Evolutionary conservation across 2,329 filamentous ascomycete species (phyloP).

Genomic region (Colletotrichum navitas): DNA sequence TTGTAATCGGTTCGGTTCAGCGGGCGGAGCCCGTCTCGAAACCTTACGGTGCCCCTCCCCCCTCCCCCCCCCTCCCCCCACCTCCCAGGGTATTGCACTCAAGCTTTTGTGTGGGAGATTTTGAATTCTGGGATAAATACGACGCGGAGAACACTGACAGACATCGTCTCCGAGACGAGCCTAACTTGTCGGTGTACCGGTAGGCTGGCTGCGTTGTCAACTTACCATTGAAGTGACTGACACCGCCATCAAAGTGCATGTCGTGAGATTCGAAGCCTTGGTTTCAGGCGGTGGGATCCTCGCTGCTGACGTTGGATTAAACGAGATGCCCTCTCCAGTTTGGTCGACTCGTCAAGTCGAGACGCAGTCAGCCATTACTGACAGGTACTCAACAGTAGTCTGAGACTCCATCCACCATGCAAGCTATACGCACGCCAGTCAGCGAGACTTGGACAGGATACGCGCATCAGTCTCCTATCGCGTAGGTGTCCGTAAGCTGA

Average conservation of each 20-base stretch:
- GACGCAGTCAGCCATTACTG: background rate
- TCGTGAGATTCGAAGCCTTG: background rate
- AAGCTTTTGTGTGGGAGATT: background rate
- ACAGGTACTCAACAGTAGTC: constrained; percentile 1
- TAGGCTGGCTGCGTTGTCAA: background rate
- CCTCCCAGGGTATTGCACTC: background rate
- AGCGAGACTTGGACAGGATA: background rate
- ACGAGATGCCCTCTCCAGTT: background rate
- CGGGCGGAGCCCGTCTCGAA: background rate
- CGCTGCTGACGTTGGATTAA: constrained; percentile 27
- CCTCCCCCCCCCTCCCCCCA: no score
- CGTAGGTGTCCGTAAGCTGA: constrained; percentile 23
- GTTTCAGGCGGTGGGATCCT: background rate
- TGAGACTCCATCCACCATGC: constrained; percentile 3
- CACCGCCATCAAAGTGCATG: background rate
- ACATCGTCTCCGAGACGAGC: background rate
- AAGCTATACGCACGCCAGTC: background rate
- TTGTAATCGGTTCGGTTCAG: background rate
- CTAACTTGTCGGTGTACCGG: background rate
- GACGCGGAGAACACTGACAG: background rate
- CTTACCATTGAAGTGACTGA: background rate
- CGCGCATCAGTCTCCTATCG: constrained; percentile 15
- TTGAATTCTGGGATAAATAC: background rate
- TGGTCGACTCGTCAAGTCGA: background rate
- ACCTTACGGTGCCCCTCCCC: no score